A percentile compares a stretch with the other conserved stretches of the same genome.
Conservation (phyloP, 495 filamentous ascomycete species). For the Pyrenula aspistea region DNA sequence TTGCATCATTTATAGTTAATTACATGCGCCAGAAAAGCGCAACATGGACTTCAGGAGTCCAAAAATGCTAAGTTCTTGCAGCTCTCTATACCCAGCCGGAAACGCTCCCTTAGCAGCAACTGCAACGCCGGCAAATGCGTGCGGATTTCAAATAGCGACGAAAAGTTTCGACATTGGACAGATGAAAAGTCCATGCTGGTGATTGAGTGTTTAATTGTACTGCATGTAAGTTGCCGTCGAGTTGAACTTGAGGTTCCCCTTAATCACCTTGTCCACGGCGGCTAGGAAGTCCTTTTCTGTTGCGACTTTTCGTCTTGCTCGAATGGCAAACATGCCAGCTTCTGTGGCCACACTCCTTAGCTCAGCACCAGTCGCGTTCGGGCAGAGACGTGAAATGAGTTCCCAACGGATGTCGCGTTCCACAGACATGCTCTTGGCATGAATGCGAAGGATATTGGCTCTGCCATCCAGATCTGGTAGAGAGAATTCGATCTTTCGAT, state of each 20-base stretch:
- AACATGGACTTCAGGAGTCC: no score
- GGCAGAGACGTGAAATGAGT: constrained; percentile 89
- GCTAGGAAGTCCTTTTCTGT: constrained; percentile 98
- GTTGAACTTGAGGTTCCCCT: constrained; percentile 98
- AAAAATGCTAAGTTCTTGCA: no score
- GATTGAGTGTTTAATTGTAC: constrained; percentile 70
- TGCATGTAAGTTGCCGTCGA: constrained; percentile 98
- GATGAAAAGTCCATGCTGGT: no score
- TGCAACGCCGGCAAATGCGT: no score
- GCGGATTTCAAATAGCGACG: no score
- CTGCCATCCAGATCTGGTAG: constrained; percentile 92
- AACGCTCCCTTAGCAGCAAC: no score
- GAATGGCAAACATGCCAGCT: constrained; percentile 97
- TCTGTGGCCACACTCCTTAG: constrained; percentile 94
- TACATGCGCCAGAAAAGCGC: no score
- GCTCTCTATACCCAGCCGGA: no score
- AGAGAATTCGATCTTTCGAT: constrained; percentile 97
- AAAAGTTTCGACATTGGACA: no score
- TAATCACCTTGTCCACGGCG: constrained; percentile 98
- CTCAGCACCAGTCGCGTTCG: constrained; percentile 93
- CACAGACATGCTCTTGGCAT: constrained; percentile 99
- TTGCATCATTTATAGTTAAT: no score
- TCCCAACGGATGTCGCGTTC: constrained; percentile 99
- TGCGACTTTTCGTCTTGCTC: constrained; percentile 91
- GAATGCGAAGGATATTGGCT: constrained; percentile 94